Base-by-base conservation (phyloP, 2,329 filamentous ascomycete species). In the Phialophora tarda region DNA sequence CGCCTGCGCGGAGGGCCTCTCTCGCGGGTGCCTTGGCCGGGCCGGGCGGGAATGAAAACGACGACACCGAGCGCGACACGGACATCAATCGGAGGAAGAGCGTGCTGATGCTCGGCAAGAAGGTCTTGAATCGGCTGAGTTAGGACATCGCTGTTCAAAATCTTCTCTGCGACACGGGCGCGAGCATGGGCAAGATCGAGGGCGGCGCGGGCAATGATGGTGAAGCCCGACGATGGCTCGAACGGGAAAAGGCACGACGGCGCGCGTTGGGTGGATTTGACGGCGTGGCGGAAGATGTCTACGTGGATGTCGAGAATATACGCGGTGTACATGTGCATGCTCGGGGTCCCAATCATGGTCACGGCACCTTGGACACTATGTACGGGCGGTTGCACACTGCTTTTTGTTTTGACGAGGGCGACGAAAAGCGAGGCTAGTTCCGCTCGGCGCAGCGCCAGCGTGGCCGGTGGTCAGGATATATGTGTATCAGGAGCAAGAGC, bases 21-120 rank as follows among this genome's bases (percentile, higher is more conserved):
- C 34, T 47, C 4, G 30, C 55, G 12, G 55, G 55, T 5, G 55
- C 55, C 10, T 32, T 55, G 24, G 53, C 53, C 11, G 53, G 55
- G 4, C 17, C 34, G 8, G 38, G 32, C 2, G 38, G 55, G 12
- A 44, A 58, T 21, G 55, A 47, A 47, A 7, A 26, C 24, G 53
- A 34, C 26, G 62, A 44, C 12, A 59, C 47, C 2, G 65, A 70
- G 41, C 68, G 65, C 59, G 68, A 68, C 32, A 53, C 68, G 2
- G 68, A 70, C 21, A 56, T 53, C 30, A 47, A 63, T 17, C 77
- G 75, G 68, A 70, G 77, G 62, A 81, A 79, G 70, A 77, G 75
- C 59, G 77, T 78, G 58, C 69, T 81, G n/a, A 65, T 79, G 60
- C 71, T 81, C 8, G 78, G 78, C 30, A 79, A 80, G 72, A 81